phyloP scores from a whole-genome alignment of 371 early-diverging fungal species.

The Actinomucor elegans region DNA sequence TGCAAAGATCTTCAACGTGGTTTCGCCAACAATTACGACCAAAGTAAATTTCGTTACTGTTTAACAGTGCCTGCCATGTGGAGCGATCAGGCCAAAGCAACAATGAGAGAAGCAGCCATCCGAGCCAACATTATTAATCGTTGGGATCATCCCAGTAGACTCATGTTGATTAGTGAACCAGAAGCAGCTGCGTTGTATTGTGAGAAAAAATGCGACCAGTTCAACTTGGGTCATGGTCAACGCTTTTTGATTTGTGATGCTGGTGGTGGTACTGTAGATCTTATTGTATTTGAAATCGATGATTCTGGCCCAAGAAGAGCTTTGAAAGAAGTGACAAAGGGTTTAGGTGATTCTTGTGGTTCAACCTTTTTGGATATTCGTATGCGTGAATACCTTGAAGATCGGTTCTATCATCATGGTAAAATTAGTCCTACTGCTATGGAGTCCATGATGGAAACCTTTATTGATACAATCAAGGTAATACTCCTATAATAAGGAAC shows the following conservation, averaged over 20 bases:
- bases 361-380: slow-evolving; percentile 56
- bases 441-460: slow-evolving; percentile 49
- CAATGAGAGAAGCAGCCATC: slow-evolving; percentile 52
- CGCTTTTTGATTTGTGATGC: slow-evolving; percentile 68
- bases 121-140: slow-evolving; percentile 46
- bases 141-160: slow-evolving; percentile 46
- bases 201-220: slow-evolving; percentile 50
- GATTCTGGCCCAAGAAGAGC: slow-evolving; percentile 42
- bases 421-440: slow-evolving; percentile 48
- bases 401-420: slow-evolving; percentile 41
- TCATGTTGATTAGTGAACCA: slow-evolving; percentile 58
- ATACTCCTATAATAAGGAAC: too few species aligned
- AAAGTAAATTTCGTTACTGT: slow-evolving; percentile 49
- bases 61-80: slow-evolving; percentile 55
- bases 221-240: slow-evolving; percentile 45
- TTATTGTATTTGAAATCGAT: slow-evolving; percentile 54
- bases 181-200: slow-evolving; percentile 51
- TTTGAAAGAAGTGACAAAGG: slow-evolving; percentile 54
- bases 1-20: slow-evolving; percentile 48
- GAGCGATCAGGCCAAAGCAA: slow-evolving; percentile 51
- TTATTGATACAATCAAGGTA: slow-evolving; percentile 51
- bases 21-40: slow-evolving; percentile 45
- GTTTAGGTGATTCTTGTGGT: slow-evolving; percentile 58
- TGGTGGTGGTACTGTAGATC: slow-evolving; percentile 67
- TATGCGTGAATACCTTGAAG: slow-evolving; percentile 50